Base-by-base conservation (phyloP, 176 grass and related monocot species). In the Ensete glaucum region DNA sequence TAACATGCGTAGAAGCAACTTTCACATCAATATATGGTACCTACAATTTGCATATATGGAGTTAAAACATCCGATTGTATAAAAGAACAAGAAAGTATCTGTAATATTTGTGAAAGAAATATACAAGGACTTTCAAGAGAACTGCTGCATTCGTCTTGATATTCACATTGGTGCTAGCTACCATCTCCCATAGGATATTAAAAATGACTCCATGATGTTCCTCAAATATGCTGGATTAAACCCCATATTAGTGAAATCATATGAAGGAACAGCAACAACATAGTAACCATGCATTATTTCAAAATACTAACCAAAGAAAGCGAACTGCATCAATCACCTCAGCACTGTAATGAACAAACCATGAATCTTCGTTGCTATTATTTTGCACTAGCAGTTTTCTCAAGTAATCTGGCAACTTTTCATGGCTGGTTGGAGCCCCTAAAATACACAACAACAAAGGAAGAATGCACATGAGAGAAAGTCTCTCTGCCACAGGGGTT, bases 121-220 rank as follows among this genome's bases (percentile, higher is more conserved):
- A 81, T 89, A 98, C 94, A 74, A 98, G 88, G 56, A 85, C 84
- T 98, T 93, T 98, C 67, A 98, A 82, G 80, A 98, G 81, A 83
- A 78, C 70, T 11, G 88, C 90, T 69, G 90, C 94, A 82, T 88
- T 98, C 51, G 79, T 88, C 80, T 98, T 98, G 69, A 93, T 73
- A 69, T 87, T 82, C 69, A 78, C 80, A 83, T 91, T 82, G 27
- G 86, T 90, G 73, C 84, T 98, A 79, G 89, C 90, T 74, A 98
- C 95, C 95, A 98, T 93, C 88, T 98, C 95, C 95, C 95, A 98
- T 62, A 93, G 76, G 68, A 91, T 89, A 82, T 86, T 91, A 79
- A 98, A 98, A 67, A 98, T 76, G 16, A 77, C 80, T 63, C 78
- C 84, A 83, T 93, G 95, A 82, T 98, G 90, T 82, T 93, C 88